Evolutionary conservation across 208 protist genomes (phyloP).

Genomic region (Wallacemonas collosoma): DNA sequence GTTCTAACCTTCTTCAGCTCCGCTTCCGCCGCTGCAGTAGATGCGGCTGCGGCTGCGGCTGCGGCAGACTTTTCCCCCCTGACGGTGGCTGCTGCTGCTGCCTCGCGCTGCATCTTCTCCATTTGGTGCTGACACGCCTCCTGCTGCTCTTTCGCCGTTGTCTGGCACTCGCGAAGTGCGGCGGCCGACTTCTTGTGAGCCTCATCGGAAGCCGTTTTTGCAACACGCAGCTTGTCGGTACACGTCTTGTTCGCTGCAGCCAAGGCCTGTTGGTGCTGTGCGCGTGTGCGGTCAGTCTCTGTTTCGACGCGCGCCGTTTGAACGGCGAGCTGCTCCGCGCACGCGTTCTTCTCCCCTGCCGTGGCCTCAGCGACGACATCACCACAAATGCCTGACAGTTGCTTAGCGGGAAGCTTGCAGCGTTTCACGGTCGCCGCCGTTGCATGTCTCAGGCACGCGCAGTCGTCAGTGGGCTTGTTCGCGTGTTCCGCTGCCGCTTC

Average conservation of each 20-base stretch:
- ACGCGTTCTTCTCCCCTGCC: neutral
- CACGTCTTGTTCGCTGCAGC: conserved; percentile 18
- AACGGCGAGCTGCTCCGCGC: conserved; percentile 4
- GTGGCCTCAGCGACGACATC: neutral
- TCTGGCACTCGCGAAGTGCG: neutral
- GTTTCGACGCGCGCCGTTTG: conserved; percentile 1
- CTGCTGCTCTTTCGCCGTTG: neutral
- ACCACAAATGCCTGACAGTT: conserved; percentile 1
- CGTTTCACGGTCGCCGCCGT: neutral
- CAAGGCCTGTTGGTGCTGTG: conserved; percentile 5
- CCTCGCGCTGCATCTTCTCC: conserved; percentile 9
- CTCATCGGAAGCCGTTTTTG: conserved; percentile 5
- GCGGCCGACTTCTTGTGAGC: neutral
- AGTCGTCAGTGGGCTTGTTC: neutral
- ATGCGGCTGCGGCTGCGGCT: neutral
- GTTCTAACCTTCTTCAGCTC: too few species aligned
- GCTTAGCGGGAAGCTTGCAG: neutral
- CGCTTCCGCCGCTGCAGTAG: too few species aligned
- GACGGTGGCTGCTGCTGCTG: neutral
- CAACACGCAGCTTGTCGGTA: neutral
- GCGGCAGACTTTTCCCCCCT: conserved; percentile 8
- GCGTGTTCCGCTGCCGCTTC: neutral
- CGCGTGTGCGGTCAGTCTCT: neutral
- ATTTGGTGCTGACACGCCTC: conserved; percentile 6
- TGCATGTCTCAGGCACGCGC: conserved; percentile 1